Conservation (phyloP, 495 filamentous ascomycete genomes). For the Schizothecium vesticola region DNA sequence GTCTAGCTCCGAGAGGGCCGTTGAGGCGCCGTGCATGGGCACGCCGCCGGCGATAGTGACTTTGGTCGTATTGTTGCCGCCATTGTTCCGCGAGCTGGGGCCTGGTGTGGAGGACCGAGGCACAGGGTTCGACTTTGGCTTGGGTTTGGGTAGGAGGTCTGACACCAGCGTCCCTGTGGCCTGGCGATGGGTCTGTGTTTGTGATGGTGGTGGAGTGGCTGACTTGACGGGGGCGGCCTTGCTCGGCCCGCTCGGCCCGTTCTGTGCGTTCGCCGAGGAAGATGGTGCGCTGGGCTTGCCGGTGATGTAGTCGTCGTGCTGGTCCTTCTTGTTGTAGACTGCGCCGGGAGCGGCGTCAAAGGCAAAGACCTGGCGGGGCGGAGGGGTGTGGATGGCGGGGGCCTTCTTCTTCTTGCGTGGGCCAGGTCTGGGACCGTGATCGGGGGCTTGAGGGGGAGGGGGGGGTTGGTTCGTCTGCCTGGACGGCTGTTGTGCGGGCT, state of each 20-base stretch:
- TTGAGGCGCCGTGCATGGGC: conserved; percentile 71
- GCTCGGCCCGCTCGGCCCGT: conserved; percentile 31
- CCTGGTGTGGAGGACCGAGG: conserved; percentile 53
- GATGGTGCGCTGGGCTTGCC: conserved; percentile 30
- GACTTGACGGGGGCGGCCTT: conserved; percentile 37
- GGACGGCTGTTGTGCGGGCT: conserved; percentile 12
- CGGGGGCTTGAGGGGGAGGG: conserved; percentile 39
- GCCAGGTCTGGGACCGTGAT: conserved; percentile 27
- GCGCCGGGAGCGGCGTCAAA: conserved; percentile 32
- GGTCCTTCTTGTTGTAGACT: conserved; percentile 40
- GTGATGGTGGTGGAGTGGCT: conserved; percentile 26
- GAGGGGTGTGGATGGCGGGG: conserved; percentile 53
- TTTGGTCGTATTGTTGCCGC: conserved; percentile 39
- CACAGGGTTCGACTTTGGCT: conserved; percentile 51
- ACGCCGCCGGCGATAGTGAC: conserved; percentile 64
- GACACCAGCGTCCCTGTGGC: conserved; percentile 72
- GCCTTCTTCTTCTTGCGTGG: conserved; percentile 53
- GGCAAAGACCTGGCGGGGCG: conserved; percentile 60
- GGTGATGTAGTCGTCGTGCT: conserved; percentile 36
- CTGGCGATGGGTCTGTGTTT: conserved; percentile 58
- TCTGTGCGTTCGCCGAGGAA: conserved; percentile 22
- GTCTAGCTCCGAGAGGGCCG: conserved; percentile 76
- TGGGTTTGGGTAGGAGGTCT: conserved; percentile 62
- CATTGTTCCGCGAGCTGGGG: conserved; percentile 28
- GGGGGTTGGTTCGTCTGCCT: conserved; percentile 57